Conservation (phyloP, 208 protist species). For the Perkinsela sp. region DNA sequence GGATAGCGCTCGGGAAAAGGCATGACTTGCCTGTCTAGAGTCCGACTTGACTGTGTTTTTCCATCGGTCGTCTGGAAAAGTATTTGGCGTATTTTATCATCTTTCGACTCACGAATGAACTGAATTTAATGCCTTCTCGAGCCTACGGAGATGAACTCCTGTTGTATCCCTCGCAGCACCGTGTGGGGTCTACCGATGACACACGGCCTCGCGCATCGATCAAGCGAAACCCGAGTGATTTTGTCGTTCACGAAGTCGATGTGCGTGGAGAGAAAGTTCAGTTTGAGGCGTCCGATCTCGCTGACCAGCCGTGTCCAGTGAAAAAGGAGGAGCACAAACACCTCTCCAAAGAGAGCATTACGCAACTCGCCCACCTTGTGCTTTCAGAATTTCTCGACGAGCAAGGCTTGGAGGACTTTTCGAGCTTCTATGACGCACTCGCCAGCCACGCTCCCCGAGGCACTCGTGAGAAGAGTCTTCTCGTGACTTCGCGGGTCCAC, state of each 20-base stretch:
- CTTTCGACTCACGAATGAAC: too few species aligned
- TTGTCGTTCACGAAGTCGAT: conserved; percentile 1
- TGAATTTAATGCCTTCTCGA: neutral
- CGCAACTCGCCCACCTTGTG: neutral
- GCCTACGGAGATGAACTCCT: neutral
- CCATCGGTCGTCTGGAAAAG: too few species aligned
- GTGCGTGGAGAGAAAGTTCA: neutral
- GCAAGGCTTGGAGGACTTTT: neutral
- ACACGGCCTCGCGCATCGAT: neutral
- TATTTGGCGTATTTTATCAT: too few species aligned
- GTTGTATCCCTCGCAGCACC: neutral
- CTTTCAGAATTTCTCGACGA: neutral
- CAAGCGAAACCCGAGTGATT: neutral
- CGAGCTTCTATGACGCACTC: neutral
- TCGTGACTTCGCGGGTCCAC: neutral
- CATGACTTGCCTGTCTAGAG: neutral
- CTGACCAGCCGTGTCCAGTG: too few species aligned
- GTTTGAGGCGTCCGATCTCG: neutral
- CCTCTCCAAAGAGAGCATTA: neutral
- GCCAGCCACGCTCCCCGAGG: neutral
- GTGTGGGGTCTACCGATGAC: neutral
- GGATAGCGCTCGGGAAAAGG: neutral
- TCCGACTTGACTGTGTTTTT: too few species aligned
- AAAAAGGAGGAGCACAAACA: neutral
- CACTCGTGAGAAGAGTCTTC: neutral